A percentile compares a stretch with the other conserved stretches of the same genome.
These are phyloP conservation scores for Thinopyrum elongatum DNA, from an alignment of 176 grass and related monocot genomes.

Conservation along the genomic window DNA sequence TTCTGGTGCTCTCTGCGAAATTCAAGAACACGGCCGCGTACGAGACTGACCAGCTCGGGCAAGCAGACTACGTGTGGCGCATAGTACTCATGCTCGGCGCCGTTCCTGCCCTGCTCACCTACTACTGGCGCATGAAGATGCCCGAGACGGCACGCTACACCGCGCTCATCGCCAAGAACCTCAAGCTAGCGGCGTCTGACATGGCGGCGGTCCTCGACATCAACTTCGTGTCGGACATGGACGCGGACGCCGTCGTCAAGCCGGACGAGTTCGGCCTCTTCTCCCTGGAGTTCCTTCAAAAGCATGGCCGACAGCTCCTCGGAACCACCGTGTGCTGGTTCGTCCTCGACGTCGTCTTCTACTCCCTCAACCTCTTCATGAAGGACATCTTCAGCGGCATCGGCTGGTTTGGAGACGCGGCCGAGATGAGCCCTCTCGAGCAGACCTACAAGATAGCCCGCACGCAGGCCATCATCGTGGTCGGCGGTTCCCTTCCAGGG, in stretches of 20 bases:
- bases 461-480: neutral
- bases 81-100: constrained; percentile 56
- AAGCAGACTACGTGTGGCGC: constrained; percentile 49
- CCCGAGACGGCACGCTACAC: constrained; percentile 83
- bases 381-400: constrained; percentile 34
- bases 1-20: neutral
- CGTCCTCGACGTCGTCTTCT: neutral
- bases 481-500: constrained; percentile 15
- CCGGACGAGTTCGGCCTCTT: neutral
- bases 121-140: constrained; percentile 95
- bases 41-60: neutral
- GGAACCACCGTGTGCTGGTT: constrained; percentile 11
- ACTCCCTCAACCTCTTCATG: constrained; percentile 17
- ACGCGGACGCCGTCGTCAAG: neutral
- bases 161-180: constrained; percentile 60
- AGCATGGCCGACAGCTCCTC: neutral
- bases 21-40: neutral
- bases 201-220: constrained; percentile 36
- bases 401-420: neutral
- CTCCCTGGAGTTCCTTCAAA: neutral
- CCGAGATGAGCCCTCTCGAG: neutral
- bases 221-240: neutral
- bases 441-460: neutral
- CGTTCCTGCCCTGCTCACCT: constrained; percentile 57
- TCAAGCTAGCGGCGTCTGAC: constrained; percentile 64